Percentiles rank a stretch among this genome's conserved stretches.
Evolutionary conservation across 352 stramenopile species (phyloP).

Genomic region (Globisporangium barbulae): DNA sequence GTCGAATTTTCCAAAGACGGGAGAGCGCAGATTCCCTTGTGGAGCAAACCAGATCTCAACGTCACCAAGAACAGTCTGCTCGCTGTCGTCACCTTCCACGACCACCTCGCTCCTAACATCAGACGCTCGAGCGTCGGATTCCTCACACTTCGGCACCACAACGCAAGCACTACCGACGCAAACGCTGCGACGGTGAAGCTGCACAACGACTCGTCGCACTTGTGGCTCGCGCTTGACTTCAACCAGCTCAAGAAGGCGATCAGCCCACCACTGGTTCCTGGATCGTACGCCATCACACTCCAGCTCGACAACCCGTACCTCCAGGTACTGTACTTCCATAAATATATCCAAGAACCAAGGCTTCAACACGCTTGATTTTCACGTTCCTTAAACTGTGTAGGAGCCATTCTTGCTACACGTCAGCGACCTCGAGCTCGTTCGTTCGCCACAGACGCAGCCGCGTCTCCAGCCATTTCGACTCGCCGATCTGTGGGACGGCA

Average conservation of each 20-base stretch:
- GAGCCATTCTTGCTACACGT: constrained; percentile 4
- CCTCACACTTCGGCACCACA: neutral
- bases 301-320: constrained; percentile 11
- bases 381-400: neutral
- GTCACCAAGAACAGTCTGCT: neutral
- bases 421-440: constrained; percentile 3
- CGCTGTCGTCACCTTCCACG: neutral
- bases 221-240: constrained; percentile 14
- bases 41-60: neutral
- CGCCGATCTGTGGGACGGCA: constrained; percentile 20
- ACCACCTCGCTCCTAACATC: neutral
- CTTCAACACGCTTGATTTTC: neutral
- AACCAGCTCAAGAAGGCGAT: neutral
- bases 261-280: neutral
- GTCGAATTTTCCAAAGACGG: constrained; percentile 2
- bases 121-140: neutral
- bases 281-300: constrained; percentile 8
- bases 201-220: neutral
- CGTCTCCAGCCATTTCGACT: constrained; percentile 1
- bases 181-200: neutral
- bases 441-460: neutral
- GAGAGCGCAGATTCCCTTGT: constrained; percentile 1
- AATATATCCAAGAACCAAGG: no score
- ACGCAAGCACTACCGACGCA: neutral
- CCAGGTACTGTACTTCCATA: constrained; percentile 5